Base-by-base conservation (phyloP, 371 early-diverging fungal species). In the Smittium culicis region DNA sequence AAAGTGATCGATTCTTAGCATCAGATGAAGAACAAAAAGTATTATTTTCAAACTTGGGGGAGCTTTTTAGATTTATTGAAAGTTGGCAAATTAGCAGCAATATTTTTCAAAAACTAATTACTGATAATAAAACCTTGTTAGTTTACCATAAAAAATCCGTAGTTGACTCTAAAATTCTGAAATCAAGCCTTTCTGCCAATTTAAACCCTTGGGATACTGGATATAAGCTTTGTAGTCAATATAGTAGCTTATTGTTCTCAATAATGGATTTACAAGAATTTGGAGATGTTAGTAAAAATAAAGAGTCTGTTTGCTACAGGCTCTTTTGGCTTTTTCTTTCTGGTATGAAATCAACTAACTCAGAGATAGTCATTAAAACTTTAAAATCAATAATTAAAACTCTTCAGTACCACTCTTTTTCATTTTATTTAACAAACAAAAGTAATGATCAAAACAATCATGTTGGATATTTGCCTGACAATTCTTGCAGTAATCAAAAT, bases 121-220 rank as follows among this genome's bases (percentile, higher is more conserved):
- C 45, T 2, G 20, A 65, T 0, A 29, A 31, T 34, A 61, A 25
- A 2, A 64, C 16, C 17, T 8, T 35, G 1, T 27, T 58, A 20
- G 32, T n/a, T 54, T 73, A 71, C 61, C 72, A 64, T n/a, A 73
- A 75, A 54, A 69, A 70, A 24, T 70, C 71, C 69, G 69, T 69
- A 57, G 3, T 57, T 57, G 14, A 57, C 5, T 5, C 27, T 16
- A 5, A 11, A 57, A 57, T 57, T 5, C 14, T 57, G 16, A 57
- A 57, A 57, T 57, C 27, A 20, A 57, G 25, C 8, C 27, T 25
- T 65, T 11, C 59, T 54, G 35, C 28, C 54, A 2, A 30, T 73
- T 3, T 63, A 70, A 0, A 60, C 66, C 24, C 73, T 72, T 45
- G 74, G 74, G 16, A 29, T 16, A 32, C n/a, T 67, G 45, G 28